Percentiles rank a stretch among this genome's conserved stretches.
These are phyloP conservation scores for Botrytis deweyae DNA, from an alignment of 2,329 filamentous ascomycete genomes.

Conservation along the genomic window DNA sequence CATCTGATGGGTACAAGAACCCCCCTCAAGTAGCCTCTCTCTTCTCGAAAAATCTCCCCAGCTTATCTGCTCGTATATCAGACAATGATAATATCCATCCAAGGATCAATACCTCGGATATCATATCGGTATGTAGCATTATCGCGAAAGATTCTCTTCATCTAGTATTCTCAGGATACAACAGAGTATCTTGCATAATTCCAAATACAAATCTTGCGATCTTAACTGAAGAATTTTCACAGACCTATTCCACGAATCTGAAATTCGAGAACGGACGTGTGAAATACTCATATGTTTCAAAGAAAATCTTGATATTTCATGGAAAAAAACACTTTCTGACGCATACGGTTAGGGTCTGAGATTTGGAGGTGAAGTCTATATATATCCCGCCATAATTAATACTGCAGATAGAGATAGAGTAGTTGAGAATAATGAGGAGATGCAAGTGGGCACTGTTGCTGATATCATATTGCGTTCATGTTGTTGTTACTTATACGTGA, in stretches of 20 bases:
- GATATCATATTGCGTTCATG: not conserved
- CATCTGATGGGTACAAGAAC: not conserved
- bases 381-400: no score
- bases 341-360: not conserved
- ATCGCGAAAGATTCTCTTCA: not conserved
- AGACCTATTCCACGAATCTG: rapidly evolving
- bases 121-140: not conserved
- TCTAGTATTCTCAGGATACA: not conserved
- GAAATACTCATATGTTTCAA: not conserved
- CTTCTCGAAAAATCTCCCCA: not conserved
- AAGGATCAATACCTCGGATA: not conserved
- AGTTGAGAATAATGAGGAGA: no score
- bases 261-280: rapidly evolving
- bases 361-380: no score
- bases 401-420: no score
- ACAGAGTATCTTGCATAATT: not conserved
- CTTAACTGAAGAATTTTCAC: rapidly evolving
- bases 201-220: not conserved
- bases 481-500: not conserved
- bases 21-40: no score
- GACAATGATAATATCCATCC: not conserved
- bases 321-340: not conserved
- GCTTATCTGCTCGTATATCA: not conserved
- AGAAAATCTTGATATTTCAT: not conserved
- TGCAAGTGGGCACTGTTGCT: not conserved